Conservation (phyloP, 2,329 filamentous ascomycete genomes). For the Metarhizium guizhouense region DNA sequence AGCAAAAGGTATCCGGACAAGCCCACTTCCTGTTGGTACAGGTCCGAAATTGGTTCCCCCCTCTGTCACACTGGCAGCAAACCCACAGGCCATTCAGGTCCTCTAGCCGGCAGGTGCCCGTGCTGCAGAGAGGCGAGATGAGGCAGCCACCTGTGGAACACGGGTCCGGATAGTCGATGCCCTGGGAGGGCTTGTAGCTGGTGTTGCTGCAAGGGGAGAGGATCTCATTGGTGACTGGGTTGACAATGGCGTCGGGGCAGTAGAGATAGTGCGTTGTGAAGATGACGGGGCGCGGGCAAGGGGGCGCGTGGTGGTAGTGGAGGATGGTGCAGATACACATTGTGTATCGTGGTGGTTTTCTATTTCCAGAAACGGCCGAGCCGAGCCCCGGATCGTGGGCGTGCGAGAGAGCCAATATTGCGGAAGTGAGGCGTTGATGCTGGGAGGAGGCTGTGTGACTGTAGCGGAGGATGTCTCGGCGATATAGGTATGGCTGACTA, state of each 20-base stretch:
- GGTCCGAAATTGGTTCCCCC: conserved; percentile 34
- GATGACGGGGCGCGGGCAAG: conserved; percentile 31
- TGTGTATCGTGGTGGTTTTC: background rate
- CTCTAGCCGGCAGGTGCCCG: conserved; percentile 38
- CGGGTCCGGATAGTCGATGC: conserved; percentile 30
- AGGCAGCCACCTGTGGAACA: conserved; percentile 38
- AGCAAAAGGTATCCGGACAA: conserved; percentile 42
- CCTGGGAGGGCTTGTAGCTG: conserved; percentile 21
- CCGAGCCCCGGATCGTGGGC: too few species aligned
- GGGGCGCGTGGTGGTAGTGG: conserved; percentile 40
- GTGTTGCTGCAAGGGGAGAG: conserved; percentile 14
- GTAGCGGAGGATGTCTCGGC: background rate
- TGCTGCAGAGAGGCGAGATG: conserved; percentile 34
- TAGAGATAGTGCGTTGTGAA: conserved; percentile 34
- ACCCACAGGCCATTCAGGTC: conserved; percentile 39
- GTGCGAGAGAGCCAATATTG: background rate
- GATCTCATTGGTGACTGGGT: conserved; percentile 18
- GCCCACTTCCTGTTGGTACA: conserved; percentile 36
- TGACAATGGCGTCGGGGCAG: conserved; percentile 27
- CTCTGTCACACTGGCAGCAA: conserved; percentile 40
- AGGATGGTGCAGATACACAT: conserved; percentile 45
- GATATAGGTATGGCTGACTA: background rate
- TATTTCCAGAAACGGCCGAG: background rate
- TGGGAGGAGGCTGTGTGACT: background rate
- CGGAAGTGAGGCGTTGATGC: background rate